Base-by-base conservation (phyloP, 176 grass and related monocot genomes). In the Echinochloa phyllopogon region DNA sequence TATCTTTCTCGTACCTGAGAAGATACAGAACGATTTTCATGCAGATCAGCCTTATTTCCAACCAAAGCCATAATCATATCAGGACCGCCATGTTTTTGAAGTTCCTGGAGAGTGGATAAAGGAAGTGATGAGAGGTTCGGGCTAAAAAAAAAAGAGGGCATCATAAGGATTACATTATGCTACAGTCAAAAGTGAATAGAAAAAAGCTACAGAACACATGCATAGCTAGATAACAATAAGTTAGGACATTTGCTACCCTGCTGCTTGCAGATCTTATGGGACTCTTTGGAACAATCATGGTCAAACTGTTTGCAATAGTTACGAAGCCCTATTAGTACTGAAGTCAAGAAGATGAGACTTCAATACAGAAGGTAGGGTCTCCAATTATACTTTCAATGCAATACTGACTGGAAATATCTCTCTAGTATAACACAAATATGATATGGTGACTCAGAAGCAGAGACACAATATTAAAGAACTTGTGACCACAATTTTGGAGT, bases 61-160 rank as follows among this genome's bases (percentile, higher is more conserved):
- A 94, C 92, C 77, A 97, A 90, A 76, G 94, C 90, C 90, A 97
- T 78, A 75, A 91, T 52, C 64, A 97, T 97, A 89, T 92, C 92
- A 39, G 90, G 94, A 88, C 82, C 87, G 14, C 90, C 94, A 47
- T 97, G 90, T 85, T 92, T 97, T 81, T 94, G 94, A 90, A 94
- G 86, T 89, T 97, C 92, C 92, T 97, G 86, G 53, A 71, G 18
- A 29, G 63, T 43, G 11, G 15, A 76, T 74, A 86, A 53, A 18
- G 2, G 70, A 70, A 27, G 66, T 74, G 25, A 36, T 42, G 14
- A 78, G 41, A 13, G 50, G 66, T 25, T 41, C 82, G 42, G 21
- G 49, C 67, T 51, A 10, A 56, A 74, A 39, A n/a, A n/a, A 56
- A 57, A 56, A 64, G 1, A 18, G 42, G 17, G 10, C 12, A 74